Base-by-base conservation (phyloP, 495 filamentous ascomycete species). In the Penicillium lagena region DNA sequence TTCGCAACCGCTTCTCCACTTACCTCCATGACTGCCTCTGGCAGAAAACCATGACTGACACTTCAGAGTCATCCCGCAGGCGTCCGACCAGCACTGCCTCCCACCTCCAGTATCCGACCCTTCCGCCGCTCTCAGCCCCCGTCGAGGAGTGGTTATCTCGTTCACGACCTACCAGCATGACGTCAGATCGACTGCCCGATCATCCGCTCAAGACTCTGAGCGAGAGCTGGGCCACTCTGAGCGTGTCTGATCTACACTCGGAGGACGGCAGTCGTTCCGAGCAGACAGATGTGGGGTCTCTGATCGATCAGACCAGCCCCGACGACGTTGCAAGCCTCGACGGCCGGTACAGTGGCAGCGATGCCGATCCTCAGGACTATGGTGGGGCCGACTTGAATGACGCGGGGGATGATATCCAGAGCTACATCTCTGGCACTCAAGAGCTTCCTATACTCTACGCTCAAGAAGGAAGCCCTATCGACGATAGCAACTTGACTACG, bases 281-380 rank as follows among this genome's bases (percentile, higher is more conserved):
- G 33, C 68, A 64, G 29, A 75, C 69, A 1, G 71, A 75, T 52
- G 39, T 54, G 10, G 67, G 62, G n/a, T 75, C 71, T 12, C 44
- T 75, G 47, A 65, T 75, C 42, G 66, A 69, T 50, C 68, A 69
- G 40, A 48, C 62, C 42, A 60, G 57, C 9, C 58, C 71, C 7
- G 71, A 75, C 46, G 71, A 75, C 50, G 71, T 75, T 39, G 58
- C 68, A 17, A 75, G 71, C 40, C 68, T 75, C 31, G 68, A 74
- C 49, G 68, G 52, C 11, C 59, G 54, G 36, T 68, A 62, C 45
- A 71, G 65, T 44, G 59, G 57, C 48, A 67, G 67, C 47, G 66
- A 68, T 8, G 54, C 48, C 39, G 66, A 59, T 39, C 58, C 42
- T 10, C 43, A 58, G 29, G 56, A 60, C 38, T 44, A 51, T 29